Base-by-base conservation (phyloP, 73 alveolate species). In the Symbiodinium natans region DNA sequence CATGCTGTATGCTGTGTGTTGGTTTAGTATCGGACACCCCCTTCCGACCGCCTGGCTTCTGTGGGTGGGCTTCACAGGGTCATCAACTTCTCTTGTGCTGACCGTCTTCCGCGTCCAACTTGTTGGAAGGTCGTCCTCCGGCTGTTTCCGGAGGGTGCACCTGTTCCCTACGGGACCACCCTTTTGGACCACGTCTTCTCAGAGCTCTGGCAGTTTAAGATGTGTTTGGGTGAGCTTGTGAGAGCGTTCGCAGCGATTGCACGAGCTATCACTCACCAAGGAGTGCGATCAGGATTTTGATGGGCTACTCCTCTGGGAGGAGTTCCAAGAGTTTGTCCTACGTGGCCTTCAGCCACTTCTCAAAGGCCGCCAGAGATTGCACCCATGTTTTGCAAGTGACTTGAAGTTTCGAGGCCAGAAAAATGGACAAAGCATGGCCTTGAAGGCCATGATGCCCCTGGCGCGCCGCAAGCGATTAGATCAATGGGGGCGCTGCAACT, bases 241-340 rank as follows among this genome's bases (percentile, higher is more conserved):
- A n/a, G n/a, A n/a, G n/a, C n/a, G n/a, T n/a, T n/a, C n/a, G n/a
- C n/a, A n/a, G n/a, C n/a, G n/a, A n/a, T n/a, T n/a, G n/a, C n/a
- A n/a, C n/a, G n/a, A n/a, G n/a, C n/a, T n/a, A n/a, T n/a, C n/a
- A n/a, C n/a, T 63, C 36, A 63, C 80, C 80, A 21, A 90, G 96
- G 96, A 90, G 87, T 56, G 96, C 38, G 96, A 90, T 43, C 88
- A 90, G 42, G 96, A 90, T 71, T 52, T 90, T 3, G 96, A 90
- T 42, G 96, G 96, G 27, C 31, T 90, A 43, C 96, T 90, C 52
- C 86, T 68, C 41, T 90, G 41, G 56, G 75, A 90, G 29, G 96
- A 90, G 31, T 90, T 90, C 52, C 96, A 90, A 8, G 42, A 54
- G 73, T 71, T 90, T 40, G 96, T 41, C 41, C 41, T 90, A 52